Conservation (phyloP, 2,329 filamentous ascomycete genomes). For the Leptosphaerulina australis region DNA sequence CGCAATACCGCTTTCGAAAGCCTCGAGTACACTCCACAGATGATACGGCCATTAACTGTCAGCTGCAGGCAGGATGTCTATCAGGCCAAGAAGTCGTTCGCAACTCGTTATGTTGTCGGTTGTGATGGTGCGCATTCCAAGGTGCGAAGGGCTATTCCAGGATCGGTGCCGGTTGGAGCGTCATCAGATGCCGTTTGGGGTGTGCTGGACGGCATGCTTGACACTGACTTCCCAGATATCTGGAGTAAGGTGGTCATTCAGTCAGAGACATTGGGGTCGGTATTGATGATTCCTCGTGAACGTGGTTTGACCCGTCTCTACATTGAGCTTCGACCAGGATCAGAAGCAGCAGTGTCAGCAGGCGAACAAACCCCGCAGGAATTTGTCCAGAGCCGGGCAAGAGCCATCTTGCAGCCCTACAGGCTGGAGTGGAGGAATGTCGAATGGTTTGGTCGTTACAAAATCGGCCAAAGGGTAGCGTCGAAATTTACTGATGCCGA, state of each 20-base stretch:
- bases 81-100: conserved; percentile 52
- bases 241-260: conserved; percentile 76
- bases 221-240: conserved; percentile 75
- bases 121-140: conserved; percentile 76
- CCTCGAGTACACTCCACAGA: conserved; percentile 51
- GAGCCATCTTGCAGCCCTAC: conserved; percentile 55
- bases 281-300: conserved; percentile 76
- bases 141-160: conserved; percentile 67
- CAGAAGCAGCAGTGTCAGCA: conserved; percentile 35
- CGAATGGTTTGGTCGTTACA: conserved; percentile 60
- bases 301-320: conserved; percentile 71
- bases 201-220: conserved; percentile 71
- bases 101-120: conserved; percentile 70
- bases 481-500: conserved; percentile 53
- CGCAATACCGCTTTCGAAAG: conserved; percentile 67
- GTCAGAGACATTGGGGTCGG: conserved; percentile 69
- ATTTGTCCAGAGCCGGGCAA: conserved; percentile 72
- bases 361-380: conserved; percentile 59
- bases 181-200: conserved; percentile 69
- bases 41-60: conserved; percentile 51
- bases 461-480: conserved; percentile 57
- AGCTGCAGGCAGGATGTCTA: conserved; percentile 49
- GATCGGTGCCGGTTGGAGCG: conserved; percentile 55
- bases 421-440: conserved; percentile 53
- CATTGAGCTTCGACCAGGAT: conserved; percentile 53